A percentile compares a stretch with the other conserved stretches of the same genome.
These are phyloP conservation scores for Phytophthora pistaciae DNA, from an alignment of 352 stramenopile species.

Conservation along the genomic window DNA sequence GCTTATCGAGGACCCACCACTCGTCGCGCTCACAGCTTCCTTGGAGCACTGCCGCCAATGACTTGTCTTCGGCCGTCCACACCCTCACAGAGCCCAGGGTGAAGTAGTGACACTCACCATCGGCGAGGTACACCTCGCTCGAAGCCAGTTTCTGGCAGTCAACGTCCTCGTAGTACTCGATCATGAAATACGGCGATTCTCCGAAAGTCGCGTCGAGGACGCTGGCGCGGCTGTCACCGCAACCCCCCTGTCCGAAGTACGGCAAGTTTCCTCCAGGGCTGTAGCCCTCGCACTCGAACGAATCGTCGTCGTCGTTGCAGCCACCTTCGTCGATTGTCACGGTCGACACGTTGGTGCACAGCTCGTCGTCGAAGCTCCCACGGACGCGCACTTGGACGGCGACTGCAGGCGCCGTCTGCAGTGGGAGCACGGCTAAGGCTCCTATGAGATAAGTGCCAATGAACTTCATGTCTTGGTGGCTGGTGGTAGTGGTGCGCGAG, in stretches of 20 bases:
- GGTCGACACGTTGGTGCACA: background rate
- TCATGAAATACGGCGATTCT: background rate
- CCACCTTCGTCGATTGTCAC: background rate
- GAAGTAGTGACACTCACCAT: background rate
- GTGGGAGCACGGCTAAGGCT: background rate
- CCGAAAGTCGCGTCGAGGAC: background rate
- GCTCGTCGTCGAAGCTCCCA: background rate
- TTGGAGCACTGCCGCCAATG: background rate
- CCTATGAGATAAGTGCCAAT: background rate
- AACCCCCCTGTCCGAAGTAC: background rate
- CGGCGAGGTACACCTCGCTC: background rate
- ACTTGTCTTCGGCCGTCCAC: background rate
- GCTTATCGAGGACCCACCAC: background rate
- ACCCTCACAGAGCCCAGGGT: background rate
- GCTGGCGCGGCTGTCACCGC: background rate
- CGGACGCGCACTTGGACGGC: background rate
- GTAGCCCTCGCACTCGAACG: background rate
- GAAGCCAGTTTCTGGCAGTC: background rate
- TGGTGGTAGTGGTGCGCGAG: background rate
- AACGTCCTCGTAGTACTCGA: constrained; percentile 1
- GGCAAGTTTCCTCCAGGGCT: background rate
- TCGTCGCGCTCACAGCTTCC: background rate
- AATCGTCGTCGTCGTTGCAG: background rate
- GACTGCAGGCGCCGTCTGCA: background rate
- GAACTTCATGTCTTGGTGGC: background rate